Conservation (phyloP, 2,329 filamentous ascomycete species). For the Chaetomiaceae sp. region DNA sequence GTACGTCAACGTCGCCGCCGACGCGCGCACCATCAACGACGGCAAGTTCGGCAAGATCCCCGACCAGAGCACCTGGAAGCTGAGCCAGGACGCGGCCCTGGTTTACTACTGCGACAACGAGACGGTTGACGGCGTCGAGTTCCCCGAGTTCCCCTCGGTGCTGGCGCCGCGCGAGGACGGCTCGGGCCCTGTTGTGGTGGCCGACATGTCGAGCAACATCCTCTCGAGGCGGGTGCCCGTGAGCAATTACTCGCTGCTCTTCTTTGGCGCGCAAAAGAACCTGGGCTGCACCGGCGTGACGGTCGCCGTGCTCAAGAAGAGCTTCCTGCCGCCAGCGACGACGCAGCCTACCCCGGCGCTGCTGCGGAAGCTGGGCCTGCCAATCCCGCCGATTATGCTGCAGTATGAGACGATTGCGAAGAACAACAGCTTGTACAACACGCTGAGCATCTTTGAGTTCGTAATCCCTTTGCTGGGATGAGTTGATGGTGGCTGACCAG, state of each 20-base stretch:
- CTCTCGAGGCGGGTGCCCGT: conserved; percentile 75
- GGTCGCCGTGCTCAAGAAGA: conserved; percentile 79
- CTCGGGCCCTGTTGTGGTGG: conserved; percentile 71
- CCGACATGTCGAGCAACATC: conserved; percentile 94
- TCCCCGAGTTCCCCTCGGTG: conserved; percentile 64
- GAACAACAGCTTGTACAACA: conserved; percentile 96
- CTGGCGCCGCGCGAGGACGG: conserved; percentile 57
- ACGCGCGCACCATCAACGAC: conserved; percentile 60
- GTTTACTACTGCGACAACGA: conserved; percentile 94
- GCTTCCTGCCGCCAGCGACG: conserved; percentile 63
- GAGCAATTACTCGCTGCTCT: conserved; percentile 75
- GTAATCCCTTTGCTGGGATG: background rate
- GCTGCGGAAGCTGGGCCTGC: conserved; percentile 69
- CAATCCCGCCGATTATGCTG: conserved; percentile 73
- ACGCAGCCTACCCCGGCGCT: conserved; percentile 64
- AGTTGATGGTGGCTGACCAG: background rate
- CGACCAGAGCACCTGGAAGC: conserved; percentile 68
- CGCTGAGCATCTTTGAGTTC: conserved; percentile 82
- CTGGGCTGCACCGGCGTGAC: conserved; percentile 82
- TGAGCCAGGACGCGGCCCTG: conserved; percentile 64
- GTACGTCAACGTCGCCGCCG: conserved; percentile 74
- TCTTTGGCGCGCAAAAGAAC: conserved; percentile 95
- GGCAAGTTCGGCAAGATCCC: conserved; percentile 88
- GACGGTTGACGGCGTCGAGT: conserved; percentile 91
- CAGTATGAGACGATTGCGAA: conserved; percentile 82